phyloP scores from a whole-genome alignment of 371 early-diverging fungal genomes.

The Mucor indicus region DNA sequence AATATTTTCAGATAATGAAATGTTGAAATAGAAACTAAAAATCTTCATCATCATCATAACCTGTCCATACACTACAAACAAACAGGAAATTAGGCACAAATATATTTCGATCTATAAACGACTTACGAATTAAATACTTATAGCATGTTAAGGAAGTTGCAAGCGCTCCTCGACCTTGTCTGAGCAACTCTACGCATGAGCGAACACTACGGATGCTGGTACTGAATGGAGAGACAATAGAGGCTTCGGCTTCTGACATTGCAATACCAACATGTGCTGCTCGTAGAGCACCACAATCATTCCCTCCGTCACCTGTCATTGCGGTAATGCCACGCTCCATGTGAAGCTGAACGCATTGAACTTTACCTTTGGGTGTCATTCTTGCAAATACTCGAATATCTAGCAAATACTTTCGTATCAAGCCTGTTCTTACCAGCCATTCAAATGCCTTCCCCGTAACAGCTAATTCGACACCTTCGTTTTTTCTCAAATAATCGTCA shows the following conservation, averaged over 20 bases:
- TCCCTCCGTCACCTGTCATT: constrained; percentile 96
- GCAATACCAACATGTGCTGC: constrained; percentile 91
- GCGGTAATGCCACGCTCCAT: constrained; percentile 76
- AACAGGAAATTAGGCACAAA: background rate
- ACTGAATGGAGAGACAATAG: constrained; percentile 85
- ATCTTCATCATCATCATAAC: constrained; percentile 72
- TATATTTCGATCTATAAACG: constrained; percentile 33
- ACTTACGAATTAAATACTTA: constrained; percentile 57
- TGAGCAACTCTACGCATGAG: constrained; percentile 72
- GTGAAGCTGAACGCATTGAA: constrained; percentile 69
- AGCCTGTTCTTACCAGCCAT: constrained; percentile 33
- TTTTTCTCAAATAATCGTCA: constrained; percentile 29
- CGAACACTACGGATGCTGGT: constrained; percentile 63
- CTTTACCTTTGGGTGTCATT: constrained; percentile 77
- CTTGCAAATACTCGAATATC: constrained; percentile 73
- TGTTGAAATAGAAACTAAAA: constrained; percentile 54
- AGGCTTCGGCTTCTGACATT: constrained; percentile 83
- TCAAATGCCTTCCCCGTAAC: constrained; percentile 74
- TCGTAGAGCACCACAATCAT: constrained; percentile 93
- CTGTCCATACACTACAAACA: constrained; percentile 60
- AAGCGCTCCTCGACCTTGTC: constrained; percentile 74
- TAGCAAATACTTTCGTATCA: constrained; percentile 50
- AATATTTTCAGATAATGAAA: constrained; percentile 53
- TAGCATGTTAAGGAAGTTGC: constrained; percentile 76
- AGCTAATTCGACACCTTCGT: constrained; percentile 59